Base-by-base conservation (phyloP, 495 filamentous ascomycete species). In the Wilcoxina mikolae region DNA sequence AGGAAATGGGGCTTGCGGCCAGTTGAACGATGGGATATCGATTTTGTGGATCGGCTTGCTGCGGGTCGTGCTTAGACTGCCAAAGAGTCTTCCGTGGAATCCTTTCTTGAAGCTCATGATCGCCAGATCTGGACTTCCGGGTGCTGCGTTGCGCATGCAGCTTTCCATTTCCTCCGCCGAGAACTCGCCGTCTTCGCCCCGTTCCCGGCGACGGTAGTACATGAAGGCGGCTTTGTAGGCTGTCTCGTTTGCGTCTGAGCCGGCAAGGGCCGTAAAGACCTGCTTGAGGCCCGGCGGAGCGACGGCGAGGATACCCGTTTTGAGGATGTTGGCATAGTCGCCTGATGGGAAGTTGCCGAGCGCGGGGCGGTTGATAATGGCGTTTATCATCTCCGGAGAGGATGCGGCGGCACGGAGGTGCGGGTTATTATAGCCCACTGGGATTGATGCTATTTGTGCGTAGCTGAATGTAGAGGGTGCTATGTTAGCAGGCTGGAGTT, bases 141-240 rank as follows among this genome's bases (percentile, higher is more conserved):
- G 90, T 0, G 75, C 58, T 66, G 90, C 71, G 76, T 98, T 98
- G 56, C 76, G 68, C 91, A 98, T 98, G 62, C 79, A 73, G 5
- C 79, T 80, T 20, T 71, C 63, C 57, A 90, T 73, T 69, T 98
- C 91, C 60, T 86, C 81, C 28, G 79, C 74, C 18, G 85, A 82
- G 72, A 96, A 96, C 58, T 89, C 87, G 26, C 84, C 84, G 54
- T 76, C 68, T 23, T 89, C 89, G 60, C 91, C 91, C 58, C 91
- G 85, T 71, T 95, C 80, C 41, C 81, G 77, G 67, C 88, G 87
- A 22, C 89, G 83, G 57, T 83, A 83, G 79, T 85, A 98, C 82
- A 98, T 98, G 75, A 96, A 96, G 53, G 91, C 91, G 33, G 91
- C 91, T 70, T 98, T 98, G 77, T 89, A 99, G 48, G 93, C 93